Conservation (phyloP, 2,329 filamentous ascomycete genomes). For the Alternaria sp. region DNA sequence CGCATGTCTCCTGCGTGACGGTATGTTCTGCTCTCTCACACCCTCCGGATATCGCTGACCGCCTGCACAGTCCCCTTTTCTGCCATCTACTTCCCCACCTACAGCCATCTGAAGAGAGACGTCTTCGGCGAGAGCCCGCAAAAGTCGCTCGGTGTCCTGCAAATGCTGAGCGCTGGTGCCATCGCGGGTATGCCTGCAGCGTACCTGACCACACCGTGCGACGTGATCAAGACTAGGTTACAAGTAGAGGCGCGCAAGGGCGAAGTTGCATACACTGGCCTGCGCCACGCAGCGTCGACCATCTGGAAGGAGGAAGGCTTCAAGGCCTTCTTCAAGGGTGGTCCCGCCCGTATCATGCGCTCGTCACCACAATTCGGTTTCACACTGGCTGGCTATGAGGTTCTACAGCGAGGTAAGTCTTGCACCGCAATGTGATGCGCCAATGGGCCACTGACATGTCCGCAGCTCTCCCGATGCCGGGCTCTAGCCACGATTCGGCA, state of each 20-base stretch:
- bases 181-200: slow-evolving; percentile 68
- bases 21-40: slow-evolving; percentile 24
- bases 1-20: slow-evolving; percentile 89
- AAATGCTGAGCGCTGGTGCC: slow-evolving; percentile 91
- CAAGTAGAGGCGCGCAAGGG: slow-evolving; percentile 98
- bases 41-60: slow-evolving; percentile 13
- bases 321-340: slow-evolving; percentile 97
- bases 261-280: slow-evolving; percentile 83
- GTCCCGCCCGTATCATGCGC: slow-evolving; percentile 90
- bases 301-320: slow-evolving; percentile 92
- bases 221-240: slow-evolving; percentile 98
- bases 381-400: slow-evolving; percentile 92
- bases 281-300: slow-evolving; percentile 83
- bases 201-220: slow-evolving; percentile 95
- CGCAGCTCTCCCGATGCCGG: slow-evolving; percentile 74
- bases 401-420: slow-evolving; percentile 69
- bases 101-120: slow-evolving; percentile 92
- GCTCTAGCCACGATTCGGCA: slow-evolving; percentile 60
- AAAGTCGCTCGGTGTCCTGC: slow-evolving; percentile 87
- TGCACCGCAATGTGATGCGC: neutral
- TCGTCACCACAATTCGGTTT: slow-evolving; percentile 98
- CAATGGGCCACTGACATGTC: neutral
- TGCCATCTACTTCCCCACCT: slow-evolving; percentile 97
- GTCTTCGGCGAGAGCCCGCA: slow-evolving; percentile 87
- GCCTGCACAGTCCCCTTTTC: slow-evolving; percentile 78